Evolutionary conservation across 768 basidiomycete genomes (phyloP).

Genomic region (Xerocomus potaroensis): DNA sequence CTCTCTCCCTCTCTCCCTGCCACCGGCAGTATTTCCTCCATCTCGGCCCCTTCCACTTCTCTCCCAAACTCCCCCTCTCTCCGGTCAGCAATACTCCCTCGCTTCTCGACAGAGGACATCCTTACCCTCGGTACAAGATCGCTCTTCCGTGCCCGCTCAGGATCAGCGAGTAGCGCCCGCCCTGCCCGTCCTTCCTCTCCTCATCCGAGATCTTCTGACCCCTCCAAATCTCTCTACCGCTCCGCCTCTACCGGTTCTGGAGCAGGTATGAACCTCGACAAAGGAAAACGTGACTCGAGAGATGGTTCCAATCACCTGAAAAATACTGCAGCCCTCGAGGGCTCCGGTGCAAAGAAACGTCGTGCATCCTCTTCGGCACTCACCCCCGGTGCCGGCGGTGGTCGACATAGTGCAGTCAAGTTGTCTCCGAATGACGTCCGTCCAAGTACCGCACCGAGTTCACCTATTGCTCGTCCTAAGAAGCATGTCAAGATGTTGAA

Average conservation of each 20-base stretch:
- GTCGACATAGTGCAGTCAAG: slow-evolving; percentile 21
- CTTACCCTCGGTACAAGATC: slow-evolving; percentile 27
- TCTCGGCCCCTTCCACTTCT: slow-evolving; percentile 8
- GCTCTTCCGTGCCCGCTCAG: slow-evolving; percentile 27
- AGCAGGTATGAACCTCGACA: neutral
- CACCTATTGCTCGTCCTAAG: slow-evolving; percentile 5
- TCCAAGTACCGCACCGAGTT: slow-evolving; percentile 12
- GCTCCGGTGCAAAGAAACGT: slow-evolving; percentile 12
- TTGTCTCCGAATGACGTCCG: neutral
- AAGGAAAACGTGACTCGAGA: slow-evolving; percentile 4
- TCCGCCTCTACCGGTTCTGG: slow-evolving; percentile 20
- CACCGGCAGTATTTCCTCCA: slow-evolving; percentile 5
- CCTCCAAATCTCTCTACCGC: slow-evolving; percentile 13
- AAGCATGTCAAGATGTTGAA: slow-evolving; percentile 69
- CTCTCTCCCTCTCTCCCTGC: slow-evolving; percentile 11
- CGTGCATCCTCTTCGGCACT: slow-evolving; percentile 22
- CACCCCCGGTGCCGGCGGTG: slow-evolving; percentile 26
- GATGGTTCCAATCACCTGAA: neutral
- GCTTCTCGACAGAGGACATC: slow-evolving; percentile 29
- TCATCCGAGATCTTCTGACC: slow-evolving; percentile 7
- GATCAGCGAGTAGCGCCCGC: slow-evolving; percentile 5
- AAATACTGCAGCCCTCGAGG: neutral
- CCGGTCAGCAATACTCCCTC: slow-evolving; percentile 8
- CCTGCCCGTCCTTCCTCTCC: slow-evolving; percentile 10
- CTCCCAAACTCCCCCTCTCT: slow-evolving; percentile 13